Conservation (phyloP, 2,329 filamentous ascomycete genomes). For the Cordyceps fumosorosea region DNA sequence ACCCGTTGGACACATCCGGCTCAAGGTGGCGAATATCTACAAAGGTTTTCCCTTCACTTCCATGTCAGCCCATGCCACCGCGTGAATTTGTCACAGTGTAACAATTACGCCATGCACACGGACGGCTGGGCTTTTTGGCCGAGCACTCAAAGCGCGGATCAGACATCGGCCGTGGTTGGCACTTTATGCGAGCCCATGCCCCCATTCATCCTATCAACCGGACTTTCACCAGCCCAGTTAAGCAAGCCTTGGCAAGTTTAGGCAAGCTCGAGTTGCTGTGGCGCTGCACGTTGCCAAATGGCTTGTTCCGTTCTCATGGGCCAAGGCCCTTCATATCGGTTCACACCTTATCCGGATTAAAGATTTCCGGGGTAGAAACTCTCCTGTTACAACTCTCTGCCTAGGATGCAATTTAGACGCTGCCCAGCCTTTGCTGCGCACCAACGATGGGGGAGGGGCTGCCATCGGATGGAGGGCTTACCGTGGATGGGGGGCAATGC, state of each 20-base stretch:
- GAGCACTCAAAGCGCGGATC: slow-evolving; percentile 4
- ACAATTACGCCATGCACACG: neutral
- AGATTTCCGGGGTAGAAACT: slow-evolving; percentile 6
- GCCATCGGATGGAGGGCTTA: slow-evolving; percentile 4
- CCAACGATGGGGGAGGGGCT: neutral
- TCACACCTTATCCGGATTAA: slow-evolving; percentile 8
- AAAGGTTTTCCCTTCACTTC: neutral
- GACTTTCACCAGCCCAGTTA: no score
- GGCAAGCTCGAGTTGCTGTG: neutral
- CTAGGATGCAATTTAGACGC: neutral
- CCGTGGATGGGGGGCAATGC: slow-evolving; percentile 5
- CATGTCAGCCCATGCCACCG: neutral
- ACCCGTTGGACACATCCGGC: no score
- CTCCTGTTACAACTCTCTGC: slow-evolving; percentile 5
- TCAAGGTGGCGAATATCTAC: neutral
- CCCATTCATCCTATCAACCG: neutral
- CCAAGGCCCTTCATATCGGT: slow-evolving; percentile 11
- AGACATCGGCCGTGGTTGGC: neutral
- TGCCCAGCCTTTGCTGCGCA: neutral
- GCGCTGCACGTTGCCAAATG: neutral
- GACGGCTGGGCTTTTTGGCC: neutral
- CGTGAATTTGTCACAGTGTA: slow-evolving; percentile 1
- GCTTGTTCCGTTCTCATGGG: neutral
- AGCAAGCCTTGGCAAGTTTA: slow-evolving; percentile 2
- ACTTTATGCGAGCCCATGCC: neutral